Conservation (phyloP, 768 basidiomycete species). For the Podaxis sp. region DNA sequence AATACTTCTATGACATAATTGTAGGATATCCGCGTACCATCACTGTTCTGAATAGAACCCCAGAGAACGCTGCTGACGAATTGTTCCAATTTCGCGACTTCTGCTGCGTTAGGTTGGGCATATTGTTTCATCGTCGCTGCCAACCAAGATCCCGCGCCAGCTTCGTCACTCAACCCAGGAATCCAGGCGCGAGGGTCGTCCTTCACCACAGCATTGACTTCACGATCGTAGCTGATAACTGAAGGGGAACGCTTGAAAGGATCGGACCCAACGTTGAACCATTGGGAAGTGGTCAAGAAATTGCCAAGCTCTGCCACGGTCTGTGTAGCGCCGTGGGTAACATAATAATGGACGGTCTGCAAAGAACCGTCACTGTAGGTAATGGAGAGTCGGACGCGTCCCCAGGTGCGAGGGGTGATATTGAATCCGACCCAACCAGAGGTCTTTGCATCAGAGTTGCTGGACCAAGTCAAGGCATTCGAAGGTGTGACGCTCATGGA, state of each 20-base stretch:
- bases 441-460: conserved; percentile 41
- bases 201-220: conserved; percentile 45
- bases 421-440: conserved; percentile 46
- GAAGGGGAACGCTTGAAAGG: conserved; percentile 54
- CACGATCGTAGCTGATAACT: conserved; percentile 52
- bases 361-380: conserved; percentile 49
- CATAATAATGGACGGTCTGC: conserved; percentile 53
- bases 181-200: conserved; percentile 59
- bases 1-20: neutral
- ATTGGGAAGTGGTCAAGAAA: conserved; percentile 53
- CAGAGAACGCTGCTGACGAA: conserved; percentile 45
- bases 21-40: conserved; percentile 29
- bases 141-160: conserved; percentile 58
- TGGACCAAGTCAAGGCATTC: conserved; percentile 44
- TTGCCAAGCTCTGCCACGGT: conserved; percentile 47
- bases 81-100: conserved; percentile 50
- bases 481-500: conserved; percentile 43
- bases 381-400: conserved; percentile 46
- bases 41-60: conserved; percentile 49
- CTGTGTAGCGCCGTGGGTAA: conserved; percentile 44
- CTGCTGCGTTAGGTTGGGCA: conserved; percentile 50
- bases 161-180: conserved; percentile 57
- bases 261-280: conserved; percentile 48
- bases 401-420: conserved; percentile 43
- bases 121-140: conserved; percentile 57